Conservation (phyloP, 768 basidiomycete genomes). For the Nidula microcarpa region DNA sequence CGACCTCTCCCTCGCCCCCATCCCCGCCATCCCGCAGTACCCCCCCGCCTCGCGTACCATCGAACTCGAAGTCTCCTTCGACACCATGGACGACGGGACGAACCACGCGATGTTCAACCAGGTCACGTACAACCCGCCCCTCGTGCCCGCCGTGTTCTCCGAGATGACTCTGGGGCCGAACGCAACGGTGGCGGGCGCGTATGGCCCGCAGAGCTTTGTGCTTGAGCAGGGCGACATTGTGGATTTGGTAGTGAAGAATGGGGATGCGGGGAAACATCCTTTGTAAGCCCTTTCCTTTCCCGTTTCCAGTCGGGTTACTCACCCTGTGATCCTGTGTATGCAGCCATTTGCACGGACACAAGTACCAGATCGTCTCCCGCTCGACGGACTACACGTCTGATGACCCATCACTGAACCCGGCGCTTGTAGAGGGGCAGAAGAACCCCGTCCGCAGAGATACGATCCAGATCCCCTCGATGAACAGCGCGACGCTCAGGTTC, state of each 20-base stretch:
- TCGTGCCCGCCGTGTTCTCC: slow-evolving; percentile 77
- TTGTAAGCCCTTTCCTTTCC: slow-evolving; percentile 50
- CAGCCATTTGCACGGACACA: slow-evolving; percentile 92
- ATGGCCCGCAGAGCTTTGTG: slow-evolving; percentile 78
- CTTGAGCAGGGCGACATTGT: slow-evolving; percentile 73
- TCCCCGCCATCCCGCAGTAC: slow-evolving; percentile 43
- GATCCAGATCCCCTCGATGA: slow-evolving; percentile 64
- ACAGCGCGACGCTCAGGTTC: slow-evolving; percentile 72
- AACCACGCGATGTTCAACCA: slow-evolving; percentile 79
- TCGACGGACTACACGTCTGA: slow-evolving; percentile 65
- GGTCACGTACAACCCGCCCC: slow-evolving; percentile 63
- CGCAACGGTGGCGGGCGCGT: slow-evolving; percentile 63
- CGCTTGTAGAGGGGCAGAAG: slow-evolving; percentile 67
- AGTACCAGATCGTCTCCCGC: slow-evolving; percentile 76
- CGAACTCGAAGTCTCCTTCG: slow-evolving; percentile 72
- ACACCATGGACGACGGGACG: slow-evolving; percentile 82
- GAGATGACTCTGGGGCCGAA: slow-evolving; percentile 73
- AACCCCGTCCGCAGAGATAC: slow-evolving; percentile 97
- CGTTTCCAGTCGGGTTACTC: not conserved
- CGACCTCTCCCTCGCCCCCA: slow-evolving; percentile 69
- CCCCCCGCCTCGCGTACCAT: slow-evolving; percentile 52
- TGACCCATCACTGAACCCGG: slow-evolving; percentile 79
- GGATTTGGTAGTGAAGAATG: slow-evolving; percentile 73
- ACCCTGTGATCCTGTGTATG: not conserved
- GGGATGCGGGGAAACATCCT: slow-evolving; percentile 75